Percentiles rank a stretch among this genome's conserved stretches.
Evolutionary conservation across 164 flowering plant genomes (phyloP).

Genomic region (Magnolia sinica): DNA sequence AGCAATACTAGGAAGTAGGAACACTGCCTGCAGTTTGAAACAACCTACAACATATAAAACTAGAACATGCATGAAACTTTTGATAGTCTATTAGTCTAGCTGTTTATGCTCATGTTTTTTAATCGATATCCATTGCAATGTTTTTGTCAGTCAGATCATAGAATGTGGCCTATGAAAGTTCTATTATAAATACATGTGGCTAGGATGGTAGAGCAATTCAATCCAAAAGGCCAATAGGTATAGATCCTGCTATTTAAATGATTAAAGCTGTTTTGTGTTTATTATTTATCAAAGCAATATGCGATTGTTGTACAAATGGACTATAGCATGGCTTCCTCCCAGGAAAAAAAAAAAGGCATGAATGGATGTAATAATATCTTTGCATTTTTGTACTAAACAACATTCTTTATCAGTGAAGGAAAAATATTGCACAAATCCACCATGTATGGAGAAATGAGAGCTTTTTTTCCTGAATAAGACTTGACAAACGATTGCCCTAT

Average conservation of each 20-base stretch:
- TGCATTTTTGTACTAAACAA: neutral
- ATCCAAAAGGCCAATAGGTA: neutral
- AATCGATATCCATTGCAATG: too few relatives aligned
- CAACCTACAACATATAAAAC: too few relatives aligned
- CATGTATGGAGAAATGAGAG: constrained; percentile 30
- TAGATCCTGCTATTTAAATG: neutral
- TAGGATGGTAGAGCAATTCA: too few relatives aligned
- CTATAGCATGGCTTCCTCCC: neutral
- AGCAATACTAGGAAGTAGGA: too few relatives aligned
- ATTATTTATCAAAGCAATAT: constrained; percentile 1
- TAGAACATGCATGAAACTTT: too few relatives aligned
- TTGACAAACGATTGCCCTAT: constrained; percentile 33
- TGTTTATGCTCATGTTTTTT: too few relatives aligned
- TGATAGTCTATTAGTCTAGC: too few relatives aligned
- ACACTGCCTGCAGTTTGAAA: too few relatives aligned
- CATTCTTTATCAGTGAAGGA: neutral
- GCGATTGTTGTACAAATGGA: constrained; percentile 3
- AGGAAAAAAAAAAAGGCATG: constrained; percentile 1
- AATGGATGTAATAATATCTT: neutral
- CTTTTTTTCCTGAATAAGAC: constrained; percentile 22
- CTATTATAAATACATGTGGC: too few relatives aligned
- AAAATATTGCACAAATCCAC: neutral
- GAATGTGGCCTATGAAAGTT: too few relatives aligned
- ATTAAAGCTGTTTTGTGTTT: neutral
- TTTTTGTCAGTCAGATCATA: too few relatives aligned